Evolutionary conservation across 768 basidiomycete species (phyloP), one percentile per base, ranked within the genome.

Genomic region (Mycena indigotica): DNA sequence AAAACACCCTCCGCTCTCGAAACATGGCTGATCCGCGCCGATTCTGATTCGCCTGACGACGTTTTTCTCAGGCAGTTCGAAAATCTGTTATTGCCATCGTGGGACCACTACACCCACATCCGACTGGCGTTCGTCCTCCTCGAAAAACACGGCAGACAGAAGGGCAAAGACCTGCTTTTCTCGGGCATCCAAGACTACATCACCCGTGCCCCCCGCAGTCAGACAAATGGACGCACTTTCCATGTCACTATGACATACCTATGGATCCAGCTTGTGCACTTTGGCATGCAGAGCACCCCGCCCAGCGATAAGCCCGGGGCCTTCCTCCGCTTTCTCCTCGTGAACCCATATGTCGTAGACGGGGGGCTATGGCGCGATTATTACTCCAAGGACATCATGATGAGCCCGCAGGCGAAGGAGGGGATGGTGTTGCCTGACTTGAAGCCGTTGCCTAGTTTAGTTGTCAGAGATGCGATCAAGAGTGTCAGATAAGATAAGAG

Each of bases 61-160:
- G 72, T 67, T 23, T 77, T 79, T 58, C 53, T 80, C 5, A 40
- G 60, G 0, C 67, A 73, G 56, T 80, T 82, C 53, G 59, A 71
- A 16, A 50, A 68, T 0, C 62, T 74, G 49, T 63, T 45, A 5
- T 66, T 80, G 12, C 76, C 79, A 0, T 60, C 73, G 6, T 80
- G 79, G 80, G 80, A 81, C 58, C 79, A 82, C 63, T 80, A 79
- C 62, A 80, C 78, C 16, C 79, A 80, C 49, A 76, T 80, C 23
- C 77, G 79, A 4, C 68, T 82, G 28, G 77, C 77, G 3, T 81
- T 75, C 55, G 61, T 76, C 19, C 55, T 78, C 48, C 67, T 80
- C 13, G 75, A 66, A 3, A 74, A 66, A 26, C 68, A 75, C 55
- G 79, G 78, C 15, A 72, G 79, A 15, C 73, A 77, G 62, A 74